Evolutionary conservation across 192 early-diverging fungal species (phyloP), one percentile per base, ranked within the genome.

Genomic region (Bifiguratus adelaidae): DNA sequence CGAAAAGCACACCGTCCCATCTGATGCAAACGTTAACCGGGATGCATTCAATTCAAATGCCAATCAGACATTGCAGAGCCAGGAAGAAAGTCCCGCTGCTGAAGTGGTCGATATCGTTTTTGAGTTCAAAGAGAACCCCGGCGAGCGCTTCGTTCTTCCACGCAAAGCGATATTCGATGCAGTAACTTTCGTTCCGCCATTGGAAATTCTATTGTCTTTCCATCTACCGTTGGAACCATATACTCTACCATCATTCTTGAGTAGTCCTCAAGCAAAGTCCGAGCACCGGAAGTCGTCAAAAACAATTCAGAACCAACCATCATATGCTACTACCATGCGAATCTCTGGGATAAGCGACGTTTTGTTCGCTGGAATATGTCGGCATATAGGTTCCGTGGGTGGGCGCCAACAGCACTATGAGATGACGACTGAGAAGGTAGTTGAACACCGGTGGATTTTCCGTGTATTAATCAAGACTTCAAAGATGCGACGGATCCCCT

Each of bases 41-140:
- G n/a, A n/a, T n/a, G n/a, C n/a, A n/a, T n/a, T n/a, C n/a, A n/a
- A n/a, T n/a, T n/a, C n/a, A n/a, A n/a, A n/a, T n/a, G n/a, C n/a
- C n/a, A n/a, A n/a, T n/a, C n/a, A n/a, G n/a, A n/a, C n/a, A n/a
- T n/a, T n/a, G n/a, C n/a, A n/a, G n/a, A n/a, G n/a, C n/a, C n/a
- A n/a, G n/a, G n/a, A n/a, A n/a, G n/a, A n/a, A n/a, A n/a, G n/a
- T n/a, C n/a, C n/a, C n/a, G n/a, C n/a, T n/a, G n/a, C n/a, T n/a
- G n/a, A n/a, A n/a, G n/a, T n/a, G n/a, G n/a, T n/a, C 25, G 68
- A 71, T 18, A 50, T 83, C 29, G 63, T 69, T 2, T 57, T 83
- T 41, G 72, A 77, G 46, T 76, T 83, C 59, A 61, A 61, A 13
- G 81, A 83, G 3, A 53, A 57, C 33, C 50, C 65, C 4, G 56